These are phyloP conservation scores for Neurospora sublineolata DNA, from an alignment of 495 filamentous ascomycete species.

Conservation along the genomic window DNA sequence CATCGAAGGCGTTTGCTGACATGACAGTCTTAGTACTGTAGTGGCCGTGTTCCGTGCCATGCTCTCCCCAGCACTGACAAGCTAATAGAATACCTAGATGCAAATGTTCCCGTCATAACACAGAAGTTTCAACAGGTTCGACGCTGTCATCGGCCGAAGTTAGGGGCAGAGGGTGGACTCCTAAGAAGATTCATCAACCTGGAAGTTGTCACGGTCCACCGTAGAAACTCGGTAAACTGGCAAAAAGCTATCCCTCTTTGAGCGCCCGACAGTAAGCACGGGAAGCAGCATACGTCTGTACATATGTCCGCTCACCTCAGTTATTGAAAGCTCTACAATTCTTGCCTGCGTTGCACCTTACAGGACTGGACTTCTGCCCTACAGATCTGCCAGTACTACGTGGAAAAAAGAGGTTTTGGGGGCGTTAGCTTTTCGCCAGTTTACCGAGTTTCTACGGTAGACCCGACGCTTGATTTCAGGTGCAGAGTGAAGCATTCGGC, in stretches of 20 bases:
- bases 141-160: not conserved
- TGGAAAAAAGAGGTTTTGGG: no score
- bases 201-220: not conserved
- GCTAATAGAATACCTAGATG: not conserved
- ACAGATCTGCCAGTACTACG: no score
- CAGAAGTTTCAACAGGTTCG: not conserved
- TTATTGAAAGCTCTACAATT: no score
- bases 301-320: no score
- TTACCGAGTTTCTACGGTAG: no score
- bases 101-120: not conserved
- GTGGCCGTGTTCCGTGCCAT: not conserved
- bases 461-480: not conserved
- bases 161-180: not conserved
- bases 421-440: no score
- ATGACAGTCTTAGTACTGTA: not conserved
- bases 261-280: no score
- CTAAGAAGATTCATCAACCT: not conserved
- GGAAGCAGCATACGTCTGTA: no score
- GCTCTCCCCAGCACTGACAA: not conserved
- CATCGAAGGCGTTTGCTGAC: not conserved
- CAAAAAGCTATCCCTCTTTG: no score
- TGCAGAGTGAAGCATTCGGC: not conserved
- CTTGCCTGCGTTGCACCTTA: no score
- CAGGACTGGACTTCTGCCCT: no score
- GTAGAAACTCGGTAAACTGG: no score